Conservation (phyloP, 352 stramenopile species). For the Pythium vanterpoolii region DNA sequence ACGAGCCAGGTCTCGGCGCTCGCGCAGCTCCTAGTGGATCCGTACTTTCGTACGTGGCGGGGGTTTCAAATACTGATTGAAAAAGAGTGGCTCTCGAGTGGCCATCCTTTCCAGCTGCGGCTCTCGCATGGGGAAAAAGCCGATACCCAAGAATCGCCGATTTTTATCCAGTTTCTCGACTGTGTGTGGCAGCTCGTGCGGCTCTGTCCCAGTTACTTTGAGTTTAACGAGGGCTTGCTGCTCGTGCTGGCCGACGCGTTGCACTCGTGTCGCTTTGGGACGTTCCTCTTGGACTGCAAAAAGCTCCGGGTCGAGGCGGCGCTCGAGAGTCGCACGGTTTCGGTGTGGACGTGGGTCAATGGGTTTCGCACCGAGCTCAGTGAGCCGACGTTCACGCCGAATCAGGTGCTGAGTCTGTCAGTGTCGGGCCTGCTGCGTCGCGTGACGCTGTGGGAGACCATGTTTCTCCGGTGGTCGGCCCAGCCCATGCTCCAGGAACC, state of each 20-base stretch:
- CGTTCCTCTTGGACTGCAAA: conserved; percentile 96
- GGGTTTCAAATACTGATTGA: conserved; percentile 82
- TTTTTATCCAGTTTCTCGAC: conserved; percentile 86
- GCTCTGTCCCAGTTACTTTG: conserved; percentile 95
- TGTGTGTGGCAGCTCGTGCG: conserved; percentile 84
- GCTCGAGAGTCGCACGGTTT: conserved; percentile 58
- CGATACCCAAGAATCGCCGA: conserved; percentile 76
- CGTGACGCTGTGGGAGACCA: conserved; percentile 60
- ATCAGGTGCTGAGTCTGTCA: conserved; percentile 52
- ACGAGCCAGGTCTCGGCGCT: conserved; percentile 87
- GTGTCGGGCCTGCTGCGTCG: conserved; percentile 59
- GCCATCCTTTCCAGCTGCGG: conserved; percentile 78
- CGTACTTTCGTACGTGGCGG: conserved; percentile 75
- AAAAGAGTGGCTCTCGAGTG: conserved; percentile 84
- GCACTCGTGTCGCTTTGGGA: conserved; percentile 97
- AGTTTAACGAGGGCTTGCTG: conserved; percentile 96
- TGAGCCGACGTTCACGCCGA: conserved; percentile 48
- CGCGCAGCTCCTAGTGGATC: conserved; percentile 68
- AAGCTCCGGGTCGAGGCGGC: conserved; percentile 61
- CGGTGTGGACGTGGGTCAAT: conserved; percentile 84
- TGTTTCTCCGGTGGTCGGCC: conserved; percentile 74
- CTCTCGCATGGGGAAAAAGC: conserved; percentile 75
- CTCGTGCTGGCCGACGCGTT: conserved; percentile 94
- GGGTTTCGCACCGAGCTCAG: conserved; percentile 62
- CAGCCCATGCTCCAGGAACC: conserved; percentile 57